Evolutionary conservation across 106 monocot species (phyloP).

Genomic region (Dendrobium huoshanense): DNA sequence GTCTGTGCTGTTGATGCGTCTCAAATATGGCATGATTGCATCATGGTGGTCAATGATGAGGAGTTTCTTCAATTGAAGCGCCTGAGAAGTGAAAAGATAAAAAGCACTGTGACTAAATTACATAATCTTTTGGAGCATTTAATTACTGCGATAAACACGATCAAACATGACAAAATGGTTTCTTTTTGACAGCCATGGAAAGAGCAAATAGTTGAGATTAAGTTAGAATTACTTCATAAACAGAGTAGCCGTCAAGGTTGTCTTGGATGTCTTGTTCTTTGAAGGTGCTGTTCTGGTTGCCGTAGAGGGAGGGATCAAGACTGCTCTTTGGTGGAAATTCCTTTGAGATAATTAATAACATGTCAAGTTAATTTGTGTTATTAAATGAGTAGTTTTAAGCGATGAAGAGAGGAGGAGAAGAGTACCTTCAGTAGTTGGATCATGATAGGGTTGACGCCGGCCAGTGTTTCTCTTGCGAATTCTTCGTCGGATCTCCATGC

Average conservation of each 20-base stretch:
- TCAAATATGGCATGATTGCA: constrained; percentile 43
- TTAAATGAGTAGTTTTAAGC: not conserved
- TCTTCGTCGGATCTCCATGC: constrained; percentile 68
- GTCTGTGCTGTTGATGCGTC: constrained; percentile 32
- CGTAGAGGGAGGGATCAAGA: constrained; percentile 45
- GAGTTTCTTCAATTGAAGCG: constrained; percentile 36
- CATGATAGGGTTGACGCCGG: constrained; percentile 61
- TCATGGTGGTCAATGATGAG: constrained; percentile 81
- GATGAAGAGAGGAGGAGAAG: not conserved
- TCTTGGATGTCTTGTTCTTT: constrained; percentile 33
- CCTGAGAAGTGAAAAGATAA: constrained; percentile 13
- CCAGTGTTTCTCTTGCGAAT: constrained; percentile 60
- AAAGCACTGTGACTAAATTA: not conserved
- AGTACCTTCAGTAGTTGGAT: constrained; percentile 38
- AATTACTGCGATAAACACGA: too few relatives aligned
- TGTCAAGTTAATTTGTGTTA: not conserved
- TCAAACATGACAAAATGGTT: not conserved
- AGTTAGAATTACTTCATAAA: constrained; percentile 2
- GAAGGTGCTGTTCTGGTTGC: constrained; percentile 49
- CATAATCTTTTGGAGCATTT: too few relatives aligned
- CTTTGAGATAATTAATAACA: constrained; percentile 13
- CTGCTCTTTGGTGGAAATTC: constrained; percentile 68
- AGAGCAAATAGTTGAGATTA: not conserved
- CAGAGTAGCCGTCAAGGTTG: constrained; percentile 38
- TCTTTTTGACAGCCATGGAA: not conserved